Evolutionary conservation across 345 rosid species (phyloP).

Genomic region (Trapa incisa): DNA sequence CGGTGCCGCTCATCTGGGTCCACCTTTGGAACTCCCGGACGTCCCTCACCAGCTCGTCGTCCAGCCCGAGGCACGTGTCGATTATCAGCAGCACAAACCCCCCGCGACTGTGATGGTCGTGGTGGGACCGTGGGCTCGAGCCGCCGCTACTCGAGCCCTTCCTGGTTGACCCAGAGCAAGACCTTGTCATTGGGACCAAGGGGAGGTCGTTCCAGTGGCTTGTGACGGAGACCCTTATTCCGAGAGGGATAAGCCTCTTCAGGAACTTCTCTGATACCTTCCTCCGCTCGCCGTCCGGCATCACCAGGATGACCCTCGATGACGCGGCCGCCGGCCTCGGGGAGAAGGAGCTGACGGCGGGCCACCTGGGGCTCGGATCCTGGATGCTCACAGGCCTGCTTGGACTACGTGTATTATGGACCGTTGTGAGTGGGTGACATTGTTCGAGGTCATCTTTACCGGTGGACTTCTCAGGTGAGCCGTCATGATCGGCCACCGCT

Average conservation of each 20-base stretch:
- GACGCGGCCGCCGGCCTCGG: slow-evolving; percentile 29
- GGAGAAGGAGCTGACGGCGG: slow-evolving; percentile 4
- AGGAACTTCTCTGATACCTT: slow-evolving; percentile 36
- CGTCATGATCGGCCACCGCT: not conserved
- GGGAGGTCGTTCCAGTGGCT: slow-evolving; percentile 33
- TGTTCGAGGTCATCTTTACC: not conserved
- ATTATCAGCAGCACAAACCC: slow-evolving; percentile 40
- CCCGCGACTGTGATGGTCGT: not conserved
- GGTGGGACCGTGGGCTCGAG: slow-evolving; percentile 12
- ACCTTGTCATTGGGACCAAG: slow-evolving; percentile 12
- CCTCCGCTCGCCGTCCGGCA: slow-evolving; percentile 38
- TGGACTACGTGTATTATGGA: not conserved
- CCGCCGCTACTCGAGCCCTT: slow-evolving; percentile 43
- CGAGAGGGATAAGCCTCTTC: slow-evolving; percentile 20
- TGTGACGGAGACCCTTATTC: slow-evolving; percentile 35
- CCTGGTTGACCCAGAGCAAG: not conserved
- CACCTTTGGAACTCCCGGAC: slow-evolving; percentile 36
- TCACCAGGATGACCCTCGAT: slow-evolving; percentile 46
- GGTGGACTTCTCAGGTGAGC: not conserved
- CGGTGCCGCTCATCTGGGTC: slow-evolving; percentile 4
- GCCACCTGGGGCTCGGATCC: slow-evolving; percentile 7
- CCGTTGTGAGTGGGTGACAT: not conserved
- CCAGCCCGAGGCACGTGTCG: slow-evolving; percentile 42
- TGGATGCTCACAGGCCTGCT: slow-evolving; percentile 12
- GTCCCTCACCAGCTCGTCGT: slow-evolving; percentile 16